These are phyloP conservation scores for Sistotremastrum niveocremeum DNA, from an alignment of 768 basidiomycete species.

Conservation along the genomic window DNA sequence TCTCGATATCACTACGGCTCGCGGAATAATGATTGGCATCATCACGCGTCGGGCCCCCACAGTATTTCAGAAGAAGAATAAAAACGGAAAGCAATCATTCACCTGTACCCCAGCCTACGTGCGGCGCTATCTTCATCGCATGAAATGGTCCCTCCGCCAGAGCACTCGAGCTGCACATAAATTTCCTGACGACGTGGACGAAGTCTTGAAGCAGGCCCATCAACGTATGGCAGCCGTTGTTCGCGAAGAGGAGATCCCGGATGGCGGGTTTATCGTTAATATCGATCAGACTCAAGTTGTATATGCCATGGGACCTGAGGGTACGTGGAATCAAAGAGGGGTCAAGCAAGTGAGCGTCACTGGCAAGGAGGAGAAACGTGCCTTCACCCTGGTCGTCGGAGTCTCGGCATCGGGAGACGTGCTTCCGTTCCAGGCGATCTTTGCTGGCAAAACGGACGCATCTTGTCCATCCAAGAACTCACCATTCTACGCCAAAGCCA, in stretches of 20 bases:
- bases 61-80: conserved; percentile 13
- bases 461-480: conserved; percentile 13
- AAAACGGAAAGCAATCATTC: conserved; percentile 18
- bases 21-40: conserved; percentile 17
- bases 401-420: conserved; percentile 18
- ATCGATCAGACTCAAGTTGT: too few relatives aligned
- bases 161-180: conserved; percentile 24
- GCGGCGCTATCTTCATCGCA: conserved; percentile 9
- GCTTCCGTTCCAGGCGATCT: conserved; percentile 28
- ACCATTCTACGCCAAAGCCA: conserved; percentile 13
- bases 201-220: conserved; percentile 7
- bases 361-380: conserved; percentile 28
- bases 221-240: too few relatives aligned
- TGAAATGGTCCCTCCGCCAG: conserved; percentile 16
- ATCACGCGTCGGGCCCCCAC: conserved; percentile 13
- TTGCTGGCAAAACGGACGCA: conserved; percentile 13
- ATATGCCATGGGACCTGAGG: conserved; percentile 8
- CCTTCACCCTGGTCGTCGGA: conserved; percentile 25
- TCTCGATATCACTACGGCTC: conserved; percentile 14
- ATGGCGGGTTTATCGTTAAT: too few relatives aligned
- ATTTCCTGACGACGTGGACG: conserved; percentile 17
- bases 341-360: conserved; percentile 21
- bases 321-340: conserved; percentile 19
- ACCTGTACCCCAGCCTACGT: conserved; percentile 16
- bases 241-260: too few relatives aligned